Conservation (phyloP, 192 early-diverging fungal genomes). For the Coemansia sp. region DNA sequence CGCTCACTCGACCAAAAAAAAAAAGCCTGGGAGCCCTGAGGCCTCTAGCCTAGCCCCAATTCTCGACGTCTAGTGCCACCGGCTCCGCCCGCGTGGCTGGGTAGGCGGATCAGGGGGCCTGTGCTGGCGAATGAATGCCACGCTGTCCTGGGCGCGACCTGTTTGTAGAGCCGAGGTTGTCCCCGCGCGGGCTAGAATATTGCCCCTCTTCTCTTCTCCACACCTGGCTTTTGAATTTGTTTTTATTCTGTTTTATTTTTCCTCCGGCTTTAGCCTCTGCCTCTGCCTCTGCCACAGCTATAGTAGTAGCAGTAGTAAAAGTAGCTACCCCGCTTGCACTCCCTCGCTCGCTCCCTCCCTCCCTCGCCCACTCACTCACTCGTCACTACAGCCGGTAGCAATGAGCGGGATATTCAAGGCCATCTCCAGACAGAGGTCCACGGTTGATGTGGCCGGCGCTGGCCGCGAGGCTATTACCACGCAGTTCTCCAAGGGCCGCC, state of each 20-base stretch:
- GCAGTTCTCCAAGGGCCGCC: slow-evolving; percentile 50
- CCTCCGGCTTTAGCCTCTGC: no score
- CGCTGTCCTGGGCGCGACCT: neutral
- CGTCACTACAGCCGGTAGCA: neutral
- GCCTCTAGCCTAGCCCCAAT: no score
- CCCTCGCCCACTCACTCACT: neutral
- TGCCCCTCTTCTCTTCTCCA: neutral
- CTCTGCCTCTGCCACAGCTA: no score
- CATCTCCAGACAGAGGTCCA: slow-evolving; percentile 44
- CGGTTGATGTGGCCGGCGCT: slow-evolving; percentile 29
- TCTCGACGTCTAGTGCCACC: neutral
- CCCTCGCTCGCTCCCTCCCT: neutral
- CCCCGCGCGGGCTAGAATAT: neutral
- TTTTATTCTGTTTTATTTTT: no score
- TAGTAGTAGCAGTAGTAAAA: no score
- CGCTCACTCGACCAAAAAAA: neutral
- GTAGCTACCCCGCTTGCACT: no score
- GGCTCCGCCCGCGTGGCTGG: neutral
- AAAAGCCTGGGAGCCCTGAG: neutral
- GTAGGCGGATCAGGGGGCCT: slow-evolving; percentile 1
- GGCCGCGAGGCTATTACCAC: slow-evolving; percentile 45
- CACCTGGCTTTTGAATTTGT: no score
- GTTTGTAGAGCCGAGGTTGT: neutral
- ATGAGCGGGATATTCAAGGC: slow-evolving; percentile 53
- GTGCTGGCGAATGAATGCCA: neutral